Percentiles rank a stretch among this genome's conserved stretches.
Evolutionary conservation across 176 grass and related monocot genomes (phyloP).

Genomic region (Oropetium thomaeum): DNA sequence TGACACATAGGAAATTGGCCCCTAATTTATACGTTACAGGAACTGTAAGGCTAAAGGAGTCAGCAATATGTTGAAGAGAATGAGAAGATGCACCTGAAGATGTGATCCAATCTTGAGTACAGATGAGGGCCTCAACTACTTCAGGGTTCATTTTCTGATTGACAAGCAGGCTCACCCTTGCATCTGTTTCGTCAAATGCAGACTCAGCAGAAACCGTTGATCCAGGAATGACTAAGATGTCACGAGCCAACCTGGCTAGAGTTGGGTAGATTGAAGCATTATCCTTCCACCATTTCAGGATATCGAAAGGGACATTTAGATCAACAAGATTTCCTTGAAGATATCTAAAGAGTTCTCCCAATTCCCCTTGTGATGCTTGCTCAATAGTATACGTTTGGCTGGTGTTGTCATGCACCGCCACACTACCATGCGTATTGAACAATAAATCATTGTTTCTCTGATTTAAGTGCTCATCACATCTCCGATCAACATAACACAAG

Average conservation of each 20-base stretch:
- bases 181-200: neutral
- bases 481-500: neutral
- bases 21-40: too few species aligned
- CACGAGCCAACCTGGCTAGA: conserved; percentile 8
- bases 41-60: neutral
- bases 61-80: neutral
- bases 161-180: neutral
- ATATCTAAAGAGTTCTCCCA: neutral
- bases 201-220: neutral
- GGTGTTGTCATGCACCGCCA: neutral
- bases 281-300: conserved; percentile 33
- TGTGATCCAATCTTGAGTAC: conserved; percentile 19
- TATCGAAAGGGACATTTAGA: neutral
- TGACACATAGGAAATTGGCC: too few species aligned
- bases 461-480: neutral
- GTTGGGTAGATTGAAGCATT: conserved; percentile 3
- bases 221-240: conserved; percentile 29
- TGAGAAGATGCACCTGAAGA: neutral
- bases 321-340: neutral
- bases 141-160: neutral
- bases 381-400: too few species aligned
- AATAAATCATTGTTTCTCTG: neutral
- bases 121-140: conserved; percentile 23
- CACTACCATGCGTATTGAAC: neutral
- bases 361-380: neutral